Evolutionary conservation across 2,329 filamentous ascomycete species (phyloP), one percentile per base, ranked within the genome.

Genomic region (Scortechinia acanthostroma): DNA sequence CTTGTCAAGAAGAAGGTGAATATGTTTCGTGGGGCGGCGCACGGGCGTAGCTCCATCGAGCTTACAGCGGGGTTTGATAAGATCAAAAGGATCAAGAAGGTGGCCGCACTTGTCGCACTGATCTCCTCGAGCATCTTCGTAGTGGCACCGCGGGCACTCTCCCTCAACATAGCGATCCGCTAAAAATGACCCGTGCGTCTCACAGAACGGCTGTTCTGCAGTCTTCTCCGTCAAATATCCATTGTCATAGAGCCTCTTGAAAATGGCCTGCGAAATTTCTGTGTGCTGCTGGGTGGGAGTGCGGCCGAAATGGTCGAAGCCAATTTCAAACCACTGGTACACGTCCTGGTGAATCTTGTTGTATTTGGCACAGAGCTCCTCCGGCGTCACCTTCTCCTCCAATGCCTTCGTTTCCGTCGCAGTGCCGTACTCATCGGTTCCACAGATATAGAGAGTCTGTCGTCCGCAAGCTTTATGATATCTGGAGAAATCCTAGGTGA

Each of bases 301-400:
- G 48, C 91, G 85, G 50, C 91, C 93, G 60, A 97, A 98, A 64
- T 91, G 84, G 67, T 97, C 91, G 60, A 97, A 97, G 47, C 78
- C 83, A 58, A 97, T 91, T 59, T 90, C 81, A 69, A 98, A 98
- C 89, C 91, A 96, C 63, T 94, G 79, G 65, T 97, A 97, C 52
- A 96, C 86, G 43, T 86, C 88, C 56, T 89, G 82, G 68, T 96
- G 91, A 48, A 95, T 81, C 56, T 80, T 81, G 68, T 94, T 88
- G 71, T 94, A 96, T 70, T 96, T 94, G 65, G 87, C 80, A 70
- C 91, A 96, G 13, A 97, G 80, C 59, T 91, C 77, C 56, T 86
- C 76, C 19, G 91, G 90, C 13, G 84, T 89, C 51, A 90, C 73
- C 14, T 85, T 84, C 61, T 93, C 89, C 62, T 95, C 89, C 33